Percentiles rank a stretch among this genome's conserved stretches.
These are phyloP conservation scores for Gillenia trifoliata DNA, from an alignment of 306 rosid genomes.

Conservation along the genomic window DNA sequence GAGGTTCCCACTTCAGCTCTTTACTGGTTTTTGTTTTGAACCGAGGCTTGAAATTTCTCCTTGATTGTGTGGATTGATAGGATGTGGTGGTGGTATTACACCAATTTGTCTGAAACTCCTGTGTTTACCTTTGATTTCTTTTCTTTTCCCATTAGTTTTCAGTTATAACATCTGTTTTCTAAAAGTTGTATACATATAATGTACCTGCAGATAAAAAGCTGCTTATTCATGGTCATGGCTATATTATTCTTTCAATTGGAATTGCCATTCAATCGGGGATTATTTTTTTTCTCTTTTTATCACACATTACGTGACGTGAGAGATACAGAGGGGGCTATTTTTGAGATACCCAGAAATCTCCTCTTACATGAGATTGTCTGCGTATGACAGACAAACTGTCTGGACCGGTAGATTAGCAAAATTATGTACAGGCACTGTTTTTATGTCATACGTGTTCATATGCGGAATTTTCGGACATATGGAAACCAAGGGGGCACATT, in stretches of 20 bases:
- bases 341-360: too few relatives aligned
- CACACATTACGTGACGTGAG: too few relatives aligned
- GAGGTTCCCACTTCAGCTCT: slow-evolving; percentile 89
- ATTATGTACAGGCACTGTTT: not conserved
- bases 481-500: not conserved
- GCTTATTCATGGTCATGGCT: slow-evolving; percentile 54
- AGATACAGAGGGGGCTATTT: too few relatives aligned
- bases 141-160: slow-evolving; percentile 28
- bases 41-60: slow-evolving; percentile 89
- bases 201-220: slow-evolving; percentile 47
- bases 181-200: slow-evolving; percentile 38
- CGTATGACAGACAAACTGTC: not conserved
- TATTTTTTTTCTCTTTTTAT: too few relatives aligned
- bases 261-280: not conserved
- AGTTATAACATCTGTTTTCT: slow-evolving; percentile 28
- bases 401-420: not conserved
- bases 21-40: slow-evolving; percentile 91
- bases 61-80: slow-evolving; percentile 28
- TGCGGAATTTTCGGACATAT: not conserved
- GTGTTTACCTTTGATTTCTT: slow-evolving; percentile 12
- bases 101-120: slow-evolving; percentile 14
- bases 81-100: slow-evolving; percentile 20
- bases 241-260: slow-evolving; percentile 47
- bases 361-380: too few relatives aligned
- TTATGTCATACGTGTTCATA: not conserved